Evolutionary conservation across 2,329 filamentous ascomycete genomes (phyloP), one percentile per base, ranked within the genome.

Genomic region (Passalora sequoiae): DNA sequence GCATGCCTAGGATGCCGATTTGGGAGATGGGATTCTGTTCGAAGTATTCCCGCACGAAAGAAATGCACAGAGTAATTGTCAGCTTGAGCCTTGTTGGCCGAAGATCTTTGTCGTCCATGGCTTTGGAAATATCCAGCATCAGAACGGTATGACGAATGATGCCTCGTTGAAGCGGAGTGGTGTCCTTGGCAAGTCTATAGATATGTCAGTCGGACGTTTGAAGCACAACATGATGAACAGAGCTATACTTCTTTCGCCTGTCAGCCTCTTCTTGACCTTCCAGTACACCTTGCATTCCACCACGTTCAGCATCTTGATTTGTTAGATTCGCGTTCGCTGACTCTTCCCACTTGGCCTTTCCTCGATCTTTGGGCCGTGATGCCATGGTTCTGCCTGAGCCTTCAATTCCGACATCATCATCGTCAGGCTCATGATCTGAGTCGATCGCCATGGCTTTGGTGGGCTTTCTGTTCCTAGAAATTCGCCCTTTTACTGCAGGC

Each of bases 11-110:
- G 21, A 98, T 84, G 17, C 86, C 89, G 44, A 98, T 78, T 68
- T 98, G 92, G 7, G 89, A 94, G 54, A 98, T 97, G 8, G 92
- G 92, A 60, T 98, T 98, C 67, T 98, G 92, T 67, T 97, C 92
- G 62, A 97, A 98, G 69, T 88, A 98, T 65, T 96, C 91, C 46
- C 83, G 78, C 37, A 97, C 84, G 66, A 97, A 98, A 44, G 89
- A 84, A 51, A 84, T 79, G 12, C 89, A 84, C 66, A 89, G 94
- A 51, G 82, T 82, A 60, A 96, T 75, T 40, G 83, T 84, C 22
- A 96, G 77, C 27, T 89, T 77, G 66, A 91, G 89, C 47, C 91
- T 80, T 31, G 83, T 95, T 4, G 92, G 92, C 19, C 92, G 80
- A 54, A 97, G 75, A 62, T 98, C 92, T 67, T 97, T 97, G 66